Conservation (phyloP, 2,329 filamentous ascomycete species). For the Penicillium sp. region DNA sequence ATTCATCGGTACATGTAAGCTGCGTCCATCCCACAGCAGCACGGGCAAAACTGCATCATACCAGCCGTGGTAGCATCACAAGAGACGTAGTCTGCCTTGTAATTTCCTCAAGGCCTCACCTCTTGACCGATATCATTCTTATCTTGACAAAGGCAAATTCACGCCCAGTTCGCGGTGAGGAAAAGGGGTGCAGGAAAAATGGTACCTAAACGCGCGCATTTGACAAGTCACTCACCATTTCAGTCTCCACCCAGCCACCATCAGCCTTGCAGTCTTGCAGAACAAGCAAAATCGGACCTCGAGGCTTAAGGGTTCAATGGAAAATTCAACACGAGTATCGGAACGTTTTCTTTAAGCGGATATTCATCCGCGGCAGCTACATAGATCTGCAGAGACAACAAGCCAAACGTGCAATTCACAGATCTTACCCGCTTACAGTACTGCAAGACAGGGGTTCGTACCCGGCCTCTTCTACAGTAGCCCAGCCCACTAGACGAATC, state of each 20-base stretch:
- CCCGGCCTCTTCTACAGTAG: neutral
- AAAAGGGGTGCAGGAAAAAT: neutral
- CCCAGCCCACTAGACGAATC: conserved; percentile 3
- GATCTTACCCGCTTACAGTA: neutral
- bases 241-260: neutral
- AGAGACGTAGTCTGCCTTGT: neutral
- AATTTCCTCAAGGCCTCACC: neutral
- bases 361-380: neutral
- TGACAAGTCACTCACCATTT: neutral
- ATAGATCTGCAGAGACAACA: neutral
- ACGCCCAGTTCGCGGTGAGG: neutral
- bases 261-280: neutral
- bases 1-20: neutral
- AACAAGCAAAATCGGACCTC: neutral
- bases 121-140: too few species aligned
- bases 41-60: neutral
- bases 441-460: neutral
- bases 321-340: neutral
- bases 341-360: too few species aligned
- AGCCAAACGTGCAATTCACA: neutral
- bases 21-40: neutral
- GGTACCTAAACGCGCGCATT: neutral
- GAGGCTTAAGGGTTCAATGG: neutral
- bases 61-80: neutral
- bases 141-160: neutral